Base-by-base conservation (phyloP, 2,329 filamentous ascomycete genomes). In the Diaporthe australafricana region DNA sequence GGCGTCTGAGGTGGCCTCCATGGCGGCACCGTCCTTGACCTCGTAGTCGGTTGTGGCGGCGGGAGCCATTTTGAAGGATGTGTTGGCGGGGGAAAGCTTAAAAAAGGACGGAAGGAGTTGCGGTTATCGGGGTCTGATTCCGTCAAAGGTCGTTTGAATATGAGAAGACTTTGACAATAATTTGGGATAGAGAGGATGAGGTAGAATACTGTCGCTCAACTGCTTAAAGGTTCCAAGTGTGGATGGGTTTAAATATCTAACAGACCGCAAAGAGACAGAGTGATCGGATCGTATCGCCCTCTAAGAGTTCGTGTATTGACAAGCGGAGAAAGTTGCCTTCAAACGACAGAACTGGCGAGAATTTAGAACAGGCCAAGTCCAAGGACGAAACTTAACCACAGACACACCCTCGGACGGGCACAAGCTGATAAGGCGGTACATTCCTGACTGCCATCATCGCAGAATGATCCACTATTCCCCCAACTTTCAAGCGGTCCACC, bases 1-100 rank as follows among this genome's bases (percentile, higher is more conserved):
- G 70, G 77, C 79, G 71, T 82, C 81, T 2, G 81, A 82, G 55
- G 80, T 79, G 55, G 74, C 77, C 70, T 82, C 81, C 40, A 82
- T 76, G 30, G 75, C 77, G 1, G 75, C 75, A 47, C 80, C 80
- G 17, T 70, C 69, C 60, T 70, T 55, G 45, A 72, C 74, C 65
- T 71, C 67, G 72, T 74, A 73, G 66, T 76, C 74, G 32, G 75
- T 72, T 12, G 75, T 76, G 30, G 79, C 79, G n/a, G 77, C 73
- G 17, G 79, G 77, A 11, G 79, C 76, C 79, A 81, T 81, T 68
- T 30, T 74, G 72, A 12, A 45, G 40, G 20, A n/a, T 50, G 12
- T 25, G 27, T 63, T n/a, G 66, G 47, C 35, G 42, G 52, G 42
- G n/a, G 11, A 27, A 47, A 47, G 38, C 45, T 32, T 3, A 48